These are phyloP conservation scores for Lophiostoma macrostomum DNA, from an alignment of 495 filamentous ascomycete species.

Conservation along the genomic window DNA sequence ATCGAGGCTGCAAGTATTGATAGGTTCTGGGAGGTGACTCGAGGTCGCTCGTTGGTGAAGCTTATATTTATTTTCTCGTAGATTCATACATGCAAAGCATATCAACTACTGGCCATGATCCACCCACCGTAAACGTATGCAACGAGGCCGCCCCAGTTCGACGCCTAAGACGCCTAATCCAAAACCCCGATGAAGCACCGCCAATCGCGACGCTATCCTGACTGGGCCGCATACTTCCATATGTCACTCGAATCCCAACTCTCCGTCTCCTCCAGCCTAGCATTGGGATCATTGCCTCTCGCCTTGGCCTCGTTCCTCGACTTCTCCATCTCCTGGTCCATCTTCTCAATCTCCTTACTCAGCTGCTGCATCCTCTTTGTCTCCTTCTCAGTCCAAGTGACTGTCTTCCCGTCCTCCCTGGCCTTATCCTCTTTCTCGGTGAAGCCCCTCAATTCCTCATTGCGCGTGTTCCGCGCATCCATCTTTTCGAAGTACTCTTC, in stretches of 20 bases:
- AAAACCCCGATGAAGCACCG: background rate
- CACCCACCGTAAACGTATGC: too few relatives aligned
- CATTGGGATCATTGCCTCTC: slow-evolving; percentile 22
- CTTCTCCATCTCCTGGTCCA: slow-evolving; percentile 23
- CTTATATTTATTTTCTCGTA: too few relatives aligned
- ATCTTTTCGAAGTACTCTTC: slow-evolving; percentile 39
- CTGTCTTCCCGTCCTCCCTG: slow-evolving; percentile 8
- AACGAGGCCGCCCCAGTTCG: too few relatives aligned
- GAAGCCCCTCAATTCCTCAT: slow-evolving; percentile 21
- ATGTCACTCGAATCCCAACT: slow-evolving; percentile 25
- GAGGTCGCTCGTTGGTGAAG: too few relatives aligned
- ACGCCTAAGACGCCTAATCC: too few relatives aligned
- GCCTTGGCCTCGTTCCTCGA: slow-evolving; percentile 21
- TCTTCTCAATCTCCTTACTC: slow-evolving; percentile 17
- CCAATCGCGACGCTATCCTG: too few relatives aligned
- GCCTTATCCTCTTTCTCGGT: slow-evolving; percentile 17
- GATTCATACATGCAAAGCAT: too few relatives aligned
- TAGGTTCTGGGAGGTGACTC: too few relatives aligned
- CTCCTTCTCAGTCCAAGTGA: slow-evolving; percentile 7
- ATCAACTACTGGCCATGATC: too few relatives aligned
- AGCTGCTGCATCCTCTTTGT: slow-evolving; percentile 24
- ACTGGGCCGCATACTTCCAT: slow-evolving; percentile 33
- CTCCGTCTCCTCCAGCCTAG: slow-evolving; percentile 25
- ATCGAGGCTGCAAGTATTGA: too few relatives aligned
- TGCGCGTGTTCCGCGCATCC: slow-evolving; percentile 24